phyloP scores from a whole-genome alignment of 2,329 filamentous ascomycete species.

The Calonectria crousiana region DNA sequence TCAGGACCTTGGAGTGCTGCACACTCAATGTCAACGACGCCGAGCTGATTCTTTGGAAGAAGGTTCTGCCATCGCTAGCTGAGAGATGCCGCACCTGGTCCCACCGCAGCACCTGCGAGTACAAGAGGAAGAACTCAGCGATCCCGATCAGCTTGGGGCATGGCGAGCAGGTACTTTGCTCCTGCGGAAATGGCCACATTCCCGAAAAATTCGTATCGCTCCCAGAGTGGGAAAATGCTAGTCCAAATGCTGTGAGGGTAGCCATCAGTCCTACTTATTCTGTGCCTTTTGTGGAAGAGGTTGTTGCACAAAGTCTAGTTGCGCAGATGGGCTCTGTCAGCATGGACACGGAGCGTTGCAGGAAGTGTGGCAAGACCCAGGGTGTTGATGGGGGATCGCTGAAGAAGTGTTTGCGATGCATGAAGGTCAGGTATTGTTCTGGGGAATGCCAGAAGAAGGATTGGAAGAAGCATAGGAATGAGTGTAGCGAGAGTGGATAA shows the following conservation, averaged over 20 bases:
- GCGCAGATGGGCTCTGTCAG: conserved; percentile 13
- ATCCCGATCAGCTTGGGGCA: conserved; percentile 55
- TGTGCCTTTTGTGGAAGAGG: conserved; percentile 56
- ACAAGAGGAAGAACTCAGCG: conserved; percentile 48
- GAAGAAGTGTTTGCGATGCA: conserved; percentile 60
- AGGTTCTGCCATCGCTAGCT: conserved; percentile 55
- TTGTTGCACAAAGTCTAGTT: conserved; percentile 46
- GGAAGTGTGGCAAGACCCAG: conserved; percentile 51
- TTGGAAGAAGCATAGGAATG: conserved; percentile 64
- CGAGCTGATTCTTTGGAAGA: conserved; percentile 69
- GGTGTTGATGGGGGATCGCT: conserved; percentile 48
- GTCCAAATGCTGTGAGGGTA: conserved; percentile 62
- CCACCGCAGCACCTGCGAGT: conserved; percentile 58
- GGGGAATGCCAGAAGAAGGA: conserved; percentile 65
- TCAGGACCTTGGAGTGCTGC: conserved; percentile 52
- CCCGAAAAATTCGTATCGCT: conserved; percentile 54
- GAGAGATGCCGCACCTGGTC: conserved; percentile 64
- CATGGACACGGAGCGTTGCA: conserved; percentile 46
- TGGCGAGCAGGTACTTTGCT: conserved; percentile 56
- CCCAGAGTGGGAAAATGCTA: conserved; percentile 58
- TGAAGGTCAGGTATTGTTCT: conserved; percentile 62
- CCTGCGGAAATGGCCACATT: conserved; percentile 58
- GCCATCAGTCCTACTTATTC: conserved; percentile 69
- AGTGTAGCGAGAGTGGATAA: conserved; percentile 46
- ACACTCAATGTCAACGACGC: conserved; percentile 61